These are phyloP conservation scores for Backusella psychrophila DNA, from an alignment of 192 early-diverging fungal genomes.

Conservation along the genomic window DNA sequence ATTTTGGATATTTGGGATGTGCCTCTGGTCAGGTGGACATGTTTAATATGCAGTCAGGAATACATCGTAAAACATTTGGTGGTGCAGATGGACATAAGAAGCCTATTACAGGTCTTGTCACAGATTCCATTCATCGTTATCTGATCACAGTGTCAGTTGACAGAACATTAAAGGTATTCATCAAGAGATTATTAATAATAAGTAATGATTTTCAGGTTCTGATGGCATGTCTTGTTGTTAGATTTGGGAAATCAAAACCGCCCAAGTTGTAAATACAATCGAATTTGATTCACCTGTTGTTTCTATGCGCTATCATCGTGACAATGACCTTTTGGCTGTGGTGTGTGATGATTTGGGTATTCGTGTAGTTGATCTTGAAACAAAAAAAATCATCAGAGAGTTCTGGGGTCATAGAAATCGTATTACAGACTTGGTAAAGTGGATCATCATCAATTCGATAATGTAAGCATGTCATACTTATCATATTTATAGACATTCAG, in stretches of 20 bases:
- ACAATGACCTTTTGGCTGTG: slow-evolving; percentile 78
- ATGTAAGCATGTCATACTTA: not conserved
- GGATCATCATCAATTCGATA: not conserved
- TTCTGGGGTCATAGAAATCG: slow-evolving; percentile 86
- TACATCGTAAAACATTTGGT: slow-evolving; percentile 67
- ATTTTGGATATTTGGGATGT: slow-evolving; percentile 89
- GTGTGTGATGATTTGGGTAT: slow-evolving; percentile 86
- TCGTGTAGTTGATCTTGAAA: slow-evolving; percentile 85
- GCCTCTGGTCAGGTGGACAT: slow-evolving; percentile 76
- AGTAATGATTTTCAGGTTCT: not conserved
- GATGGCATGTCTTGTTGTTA: slow-evolving; percentile 16
- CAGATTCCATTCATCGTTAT: slow-evolving; percentile 68
- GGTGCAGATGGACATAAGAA: slow-evolving; percentile 68
- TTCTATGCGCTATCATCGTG: slow-evolving; percentile 58
- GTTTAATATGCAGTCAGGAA: slow-evolving; percentile 96
- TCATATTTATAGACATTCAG: slow-evolving; percentile 67
- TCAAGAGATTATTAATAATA: not conserved
- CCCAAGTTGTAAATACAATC: slow-evolving; percentile 60
- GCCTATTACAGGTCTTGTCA: slow-evolving; percentile 75
- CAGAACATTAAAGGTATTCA: slow-evolving; percentile 66
- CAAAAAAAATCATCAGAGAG: slow-evolving; percentile 78
- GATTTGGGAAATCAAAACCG: slow-evolving; percentile 84
- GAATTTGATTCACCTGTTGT: slow-evolving; percentile 65
- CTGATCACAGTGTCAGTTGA: slow-evolving; percentile 83
- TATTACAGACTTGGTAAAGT: slow-evolving; percentile 80